Percentiles rank a stretch among this genome's conserved stretches.
phyloP scores from a whole-genome alignment of 2,329 filamentous ascomycete species.

The Pseudogymnoascus sp. region DNA sequence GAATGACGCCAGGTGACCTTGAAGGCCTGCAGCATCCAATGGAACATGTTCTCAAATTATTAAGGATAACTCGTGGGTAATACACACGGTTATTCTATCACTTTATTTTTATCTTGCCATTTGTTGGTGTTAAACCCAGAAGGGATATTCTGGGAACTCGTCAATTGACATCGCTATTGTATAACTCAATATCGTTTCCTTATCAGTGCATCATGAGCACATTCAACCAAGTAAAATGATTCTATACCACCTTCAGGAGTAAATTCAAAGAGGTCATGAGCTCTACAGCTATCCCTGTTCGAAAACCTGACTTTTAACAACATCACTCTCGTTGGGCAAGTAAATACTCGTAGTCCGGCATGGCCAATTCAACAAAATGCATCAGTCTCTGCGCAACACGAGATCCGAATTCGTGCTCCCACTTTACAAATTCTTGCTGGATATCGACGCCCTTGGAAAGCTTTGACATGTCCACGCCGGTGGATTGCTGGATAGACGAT shows the following conservation, averaged over 20 bases:
- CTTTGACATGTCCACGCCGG: background rate
- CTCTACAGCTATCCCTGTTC: background rate
- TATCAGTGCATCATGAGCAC: background rate
- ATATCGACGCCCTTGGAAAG: background rate
- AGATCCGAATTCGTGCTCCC: background rate
- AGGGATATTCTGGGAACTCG: too few relatives aligned
- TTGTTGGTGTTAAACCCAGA: too few relatives aligned
- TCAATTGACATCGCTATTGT: background rate
- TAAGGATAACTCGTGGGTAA: background rate
- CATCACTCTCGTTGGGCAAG: background rate
- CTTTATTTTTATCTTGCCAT: too few relatives aligned
- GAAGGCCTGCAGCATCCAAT: background rate
- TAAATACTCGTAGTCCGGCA: conserved; percentile 5
- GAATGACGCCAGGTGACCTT: background rate
- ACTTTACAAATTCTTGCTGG: background rate
- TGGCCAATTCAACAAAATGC: background rate
- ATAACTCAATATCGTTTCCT: background rate
- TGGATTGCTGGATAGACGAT: background rate
- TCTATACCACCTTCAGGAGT: background rate
- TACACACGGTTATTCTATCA: background rate
- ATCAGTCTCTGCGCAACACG: background rate
- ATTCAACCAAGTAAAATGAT: background rate
- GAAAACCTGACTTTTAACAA: background rate
- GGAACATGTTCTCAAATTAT: background rate
- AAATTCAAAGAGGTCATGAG: background rate